Conservation (phyloP, 2,329 filamentous ascomycete genomes). For the Dothideomycetes sp. region DNA sequence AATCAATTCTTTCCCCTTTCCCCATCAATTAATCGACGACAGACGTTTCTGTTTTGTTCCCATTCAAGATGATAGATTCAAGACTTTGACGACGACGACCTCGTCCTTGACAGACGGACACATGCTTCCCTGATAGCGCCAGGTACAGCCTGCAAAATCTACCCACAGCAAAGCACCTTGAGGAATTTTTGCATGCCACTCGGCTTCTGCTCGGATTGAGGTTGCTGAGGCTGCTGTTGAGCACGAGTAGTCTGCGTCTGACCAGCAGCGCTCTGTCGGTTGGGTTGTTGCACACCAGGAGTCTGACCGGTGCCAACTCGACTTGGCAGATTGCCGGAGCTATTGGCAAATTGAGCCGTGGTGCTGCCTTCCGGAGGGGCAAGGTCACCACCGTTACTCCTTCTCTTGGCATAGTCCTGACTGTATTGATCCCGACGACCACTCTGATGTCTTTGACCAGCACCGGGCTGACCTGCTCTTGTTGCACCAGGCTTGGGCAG, state of each 20-base stretch:
- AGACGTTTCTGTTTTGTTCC: too few species aligned
- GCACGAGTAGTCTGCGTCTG: constrained; percentile 7
- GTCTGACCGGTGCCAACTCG: constrained; percentile 8
- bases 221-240: constrained; percentile 31
- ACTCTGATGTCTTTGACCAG: constrained; percentile 40
- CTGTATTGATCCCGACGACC: constrained; percentile 18
- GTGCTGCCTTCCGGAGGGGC: constrained; percentile 76
- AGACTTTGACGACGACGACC: too few species aligned
- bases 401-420: constrained; percentile 48
- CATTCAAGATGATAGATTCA: too few species aligned
- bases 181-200: constrained; percentile 85
- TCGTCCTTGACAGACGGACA: too few species aligned
- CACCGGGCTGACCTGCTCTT: constrained; percentile 64
- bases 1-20: too few species aligned
- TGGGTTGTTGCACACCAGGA: constrained; percentile 7
- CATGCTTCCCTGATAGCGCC: too few species aligned
- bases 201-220: constrained; percentile 57
- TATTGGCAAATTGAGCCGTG: constrained; percentile 94
- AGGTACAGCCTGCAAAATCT: too few species aligned
- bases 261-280: constrained; percentile 9
- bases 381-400: constrained; percentile 65
- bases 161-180: constrained; percentile 84
- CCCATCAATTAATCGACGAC: too few species aligned
- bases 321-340: constrained; percentile 67
- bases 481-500: constrained; percentile 52